Base-by-base conservation (phyloP, 129 eudicot species). In the Lactuca saligna region DNA sequence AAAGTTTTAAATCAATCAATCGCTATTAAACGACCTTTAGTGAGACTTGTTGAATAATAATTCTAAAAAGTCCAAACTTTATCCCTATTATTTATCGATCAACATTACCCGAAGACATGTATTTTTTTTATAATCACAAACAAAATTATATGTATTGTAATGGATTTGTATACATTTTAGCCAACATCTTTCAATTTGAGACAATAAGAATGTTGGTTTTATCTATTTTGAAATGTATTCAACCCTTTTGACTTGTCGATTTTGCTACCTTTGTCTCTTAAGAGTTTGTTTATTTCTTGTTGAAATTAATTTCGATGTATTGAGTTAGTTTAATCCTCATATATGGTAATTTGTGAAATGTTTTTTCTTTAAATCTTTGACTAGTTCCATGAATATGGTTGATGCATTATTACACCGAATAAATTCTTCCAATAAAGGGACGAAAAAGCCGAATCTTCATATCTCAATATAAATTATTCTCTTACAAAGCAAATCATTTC, bases 401-500 rank as follows among this genome's bases (percentile, higher is more conserved):
- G 46, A 49, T 38, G 74, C 63, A 53, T 48, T 67, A 32, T 57
- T 54, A 59, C 39, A 16, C 68, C 55, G 80, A 75, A 75, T 75
- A 75, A 75, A 29, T 75, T 75, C 80, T 67, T 59, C 69, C 46
- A 38, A 50, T 59, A 75, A 75, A 68, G 74, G 67, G 9, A 67
- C 25, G 68, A 75, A 67, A 75, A 75, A 75, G 80, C 80, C 80
- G 69, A 68, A 67, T 75, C 74, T 67, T 68, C 69, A 58, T 67
- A 68, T 68, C 80, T 75, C 69, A 12, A 58, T 59, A 44, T 51
- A 68, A 60, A 54, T 67, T 75, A 67, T 75, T 75, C 80, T 75
- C 80, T 75, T 75, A 75, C 80, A 75, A 75, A 75, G 79, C 80
- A 59, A 75, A 68, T 67, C 74, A 75, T 75, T 58, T 75, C 63